Conservation (phyloP, 139 green algal genomes). For the Prasinococcaceae sp. region DNA sequence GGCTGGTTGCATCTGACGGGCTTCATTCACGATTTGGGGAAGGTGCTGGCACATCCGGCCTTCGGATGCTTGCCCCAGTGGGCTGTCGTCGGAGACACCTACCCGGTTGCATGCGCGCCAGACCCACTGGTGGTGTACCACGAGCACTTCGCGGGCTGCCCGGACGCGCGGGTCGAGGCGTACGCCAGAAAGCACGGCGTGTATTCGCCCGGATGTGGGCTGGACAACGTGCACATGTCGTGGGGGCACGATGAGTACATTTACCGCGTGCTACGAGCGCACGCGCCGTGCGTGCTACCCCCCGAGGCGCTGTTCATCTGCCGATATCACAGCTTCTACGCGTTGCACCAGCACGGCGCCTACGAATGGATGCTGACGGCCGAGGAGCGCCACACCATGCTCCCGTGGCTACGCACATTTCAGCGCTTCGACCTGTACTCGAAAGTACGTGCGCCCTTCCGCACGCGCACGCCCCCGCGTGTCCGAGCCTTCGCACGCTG, state of each 20-base stretch:
- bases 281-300: constrained; percentile 29
- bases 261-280: constrained; percentile 43
- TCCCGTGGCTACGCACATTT: too few relatives aligned
- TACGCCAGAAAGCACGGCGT: constrained; percentile 38
- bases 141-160: constrained; percentile 53
- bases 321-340: constrained; percentile 29
- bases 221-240: constrained; percentile 41
- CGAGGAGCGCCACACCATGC: too few relatives aligned
- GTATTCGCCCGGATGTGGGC: constrained; percentile 38
- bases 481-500: too few relatives aligned
- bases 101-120: constrained; percentile 56
- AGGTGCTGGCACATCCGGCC: constrained; percentile 57
- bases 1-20: constrained; percentile 67
- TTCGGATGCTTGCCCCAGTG: constrained; percentile 67
- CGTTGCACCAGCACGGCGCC: too few relatives aligned
- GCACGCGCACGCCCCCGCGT: too few relatives aligned
- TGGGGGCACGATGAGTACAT: constrained; percentile 71
- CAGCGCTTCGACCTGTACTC: too few relatives aligned
- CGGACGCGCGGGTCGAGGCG: constrained; percentile 47
- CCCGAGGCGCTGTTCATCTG: constrained; percentile 58
- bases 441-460: too few relatives aligned
- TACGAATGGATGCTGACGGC: too few relatives aligned
- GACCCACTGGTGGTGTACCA: constrained; percentile 29
- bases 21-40: constrained; percentile 63
- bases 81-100: constrained; percentile 68